A percentile compares a stretch with the other conserved stretches of the same genome.
Evolutionary conservation across 2,329 filamentous ascomycete genomes (phyloP).

Genomic region (Colletotrichum sp.): DNA sequence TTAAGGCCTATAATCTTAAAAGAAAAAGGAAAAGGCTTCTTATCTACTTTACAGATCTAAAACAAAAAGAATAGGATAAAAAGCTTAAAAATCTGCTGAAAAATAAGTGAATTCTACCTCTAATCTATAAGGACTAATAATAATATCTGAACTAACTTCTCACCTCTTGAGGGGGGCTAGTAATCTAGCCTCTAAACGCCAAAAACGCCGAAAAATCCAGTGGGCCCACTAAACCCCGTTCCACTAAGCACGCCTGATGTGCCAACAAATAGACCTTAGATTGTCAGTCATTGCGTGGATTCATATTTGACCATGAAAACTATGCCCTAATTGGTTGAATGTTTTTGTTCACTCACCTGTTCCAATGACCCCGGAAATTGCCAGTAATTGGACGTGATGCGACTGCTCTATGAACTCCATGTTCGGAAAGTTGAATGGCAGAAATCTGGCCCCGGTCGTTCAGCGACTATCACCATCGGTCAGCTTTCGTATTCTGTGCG

Average conservation of each 20-base stretch:
- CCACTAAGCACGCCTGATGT: background rate
- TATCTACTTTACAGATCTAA: too few relatives aligned
- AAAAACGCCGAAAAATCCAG: too few relatives aligned
- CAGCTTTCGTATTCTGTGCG: background rate
- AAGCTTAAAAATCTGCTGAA: too few relatives aligned
- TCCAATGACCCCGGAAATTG: background rate
- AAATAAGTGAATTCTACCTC: too few relatives aligned
- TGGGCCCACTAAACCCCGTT: too few relatives aligned
- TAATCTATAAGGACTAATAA: too few relatives aligned
- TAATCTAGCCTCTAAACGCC: too few relatives aligned
- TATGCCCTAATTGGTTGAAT: background rate
- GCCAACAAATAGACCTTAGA: background rate
- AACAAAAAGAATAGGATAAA: too few relatives aligned
- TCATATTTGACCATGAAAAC: background rate
- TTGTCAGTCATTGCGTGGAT: background rate
- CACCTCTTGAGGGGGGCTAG: accelerated
- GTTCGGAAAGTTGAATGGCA: background rate
- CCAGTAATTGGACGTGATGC: background rate
- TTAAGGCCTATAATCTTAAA: too few relatives aligned
- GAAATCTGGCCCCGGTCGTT: background rate
- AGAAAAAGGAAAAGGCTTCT: too few relatives aligned
- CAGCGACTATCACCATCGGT: background rate
- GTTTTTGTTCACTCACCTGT: background rate
- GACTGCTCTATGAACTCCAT: background rate
- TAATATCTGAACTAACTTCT: too few relatives aligned